These are phyloP conservation scores for Globisporangium nagaii DNA, from an alignment of 352 stramenopile genomes.

Conservation along the genomic window DNA sequence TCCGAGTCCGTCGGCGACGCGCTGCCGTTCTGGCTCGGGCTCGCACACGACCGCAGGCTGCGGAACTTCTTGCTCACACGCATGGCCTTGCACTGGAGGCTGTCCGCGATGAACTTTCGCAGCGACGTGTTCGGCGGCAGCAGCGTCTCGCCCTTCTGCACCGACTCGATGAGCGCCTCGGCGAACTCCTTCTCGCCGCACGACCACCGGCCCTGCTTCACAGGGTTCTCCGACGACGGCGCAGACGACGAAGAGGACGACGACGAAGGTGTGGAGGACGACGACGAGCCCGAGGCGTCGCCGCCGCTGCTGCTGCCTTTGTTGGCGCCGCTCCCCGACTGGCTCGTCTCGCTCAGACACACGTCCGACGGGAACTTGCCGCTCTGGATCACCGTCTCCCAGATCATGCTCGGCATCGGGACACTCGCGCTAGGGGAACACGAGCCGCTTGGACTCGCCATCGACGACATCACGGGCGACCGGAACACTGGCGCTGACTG, in stretches of 20 bases:
- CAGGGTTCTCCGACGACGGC: slow-evolving; percentile 7
- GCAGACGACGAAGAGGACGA: not conserved
- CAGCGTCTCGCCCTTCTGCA: slow-evolving; percentile 32
- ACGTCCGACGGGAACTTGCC: slow-evolving; percentile 60
- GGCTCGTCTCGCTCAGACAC: slow-evolving; percentile 42
- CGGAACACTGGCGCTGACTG: slow-evolving; percentile 10
- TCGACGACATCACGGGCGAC: slow-evolving; percentile 11
- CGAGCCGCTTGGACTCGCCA: slow-evolving; percentile 9
- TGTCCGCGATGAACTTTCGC: slow-evolving; percentile 53
- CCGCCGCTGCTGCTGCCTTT: slow-evolving; percentile 9
- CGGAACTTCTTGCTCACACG: slow-evolving; percentile 63
- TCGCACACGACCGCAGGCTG: slow-evolving; percentile 27
- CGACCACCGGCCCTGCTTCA: slow-evolving; percentile 54
- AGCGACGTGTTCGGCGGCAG: slow-evolving; percentile 47
- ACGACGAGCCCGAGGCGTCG: not conserved
- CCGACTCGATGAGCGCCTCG: slow-evolving; percentile 45
- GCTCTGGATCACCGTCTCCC: slow-evolving; percentile 53
- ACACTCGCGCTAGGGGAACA: not conserved
- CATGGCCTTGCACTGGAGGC: slow-evolving; percentile 60
- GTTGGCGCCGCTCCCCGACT: slow-evolving; percentile 14
- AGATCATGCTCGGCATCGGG: slow-evolving; percentile 36
- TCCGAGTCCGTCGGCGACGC: slow-evolving; percentile 12
- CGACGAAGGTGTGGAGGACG: not conserved
- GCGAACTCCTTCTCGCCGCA: slow-evolving; percentile 55
- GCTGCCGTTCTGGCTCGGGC: slow-evolving; percentile 3